These are phyloP conservation scores for Cystofilobasidium ferigula DNA, from an alignment of 768 basidiomycete species.

Conservation along the genomic window DNA sequence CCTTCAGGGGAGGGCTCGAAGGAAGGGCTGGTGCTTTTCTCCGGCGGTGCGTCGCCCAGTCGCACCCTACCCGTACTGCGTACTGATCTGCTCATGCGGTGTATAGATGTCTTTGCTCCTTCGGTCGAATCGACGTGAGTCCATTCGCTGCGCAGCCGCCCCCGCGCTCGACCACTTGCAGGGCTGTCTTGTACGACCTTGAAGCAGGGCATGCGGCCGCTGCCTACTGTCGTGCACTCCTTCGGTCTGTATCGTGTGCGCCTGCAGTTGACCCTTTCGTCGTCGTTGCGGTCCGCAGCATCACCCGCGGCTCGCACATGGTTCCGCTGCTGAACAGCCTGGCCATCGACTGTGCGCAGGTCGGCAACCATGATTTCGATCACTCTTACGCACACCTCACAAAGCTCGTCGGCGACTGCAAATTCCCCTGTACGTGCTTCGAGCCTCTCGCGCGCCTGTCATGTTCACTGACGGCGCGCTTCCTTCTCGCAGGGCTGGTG, in stretches of 20 bases:
- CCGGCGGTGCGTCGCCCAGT: slow-evolving; percentile 59
- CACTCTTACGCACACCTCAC: slow-evolving; percentile 36
- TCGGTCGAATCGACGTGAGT: slow-evolving; percentile 49
- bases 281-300: neutral
- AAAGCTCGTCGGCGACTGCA: slow-evolving; percentile 56
- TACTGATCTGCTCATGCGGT: neutral
- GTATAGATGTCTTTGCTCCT: slow-evolving; percentile 55
- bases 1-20: slow-evolving; percentile 42
- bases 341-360: neutral
- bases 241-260: neutral
- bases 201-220: no score
- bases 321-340: slow-evolving; percentile 17
- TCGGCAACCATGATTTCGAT: slow-evolving; percentile 69
- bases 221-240: no score
- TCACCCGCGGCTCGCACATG: slow-evolving; percentile 22
- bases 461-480: neutral
- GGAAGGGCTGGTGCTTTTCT: slow-evolving; percentile 73
- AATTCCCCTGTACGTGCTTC: slow-evolving; percentile 47
- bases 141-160: no score
- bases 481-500: slow-evolving; percentile 58
- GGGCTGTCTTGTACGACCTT: no score
- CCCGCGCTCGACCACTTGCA: no score
- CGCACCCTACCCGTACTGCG: neutral
- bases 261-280: neutral
- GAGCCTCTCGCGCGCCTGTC: no score